A percentile compares a stretch with the other conserved stretches of the same genome.
Conservation (phyloP, 2,329 filamentous ascomycete genomes). For the Samsoniella hepiali region DNA sequence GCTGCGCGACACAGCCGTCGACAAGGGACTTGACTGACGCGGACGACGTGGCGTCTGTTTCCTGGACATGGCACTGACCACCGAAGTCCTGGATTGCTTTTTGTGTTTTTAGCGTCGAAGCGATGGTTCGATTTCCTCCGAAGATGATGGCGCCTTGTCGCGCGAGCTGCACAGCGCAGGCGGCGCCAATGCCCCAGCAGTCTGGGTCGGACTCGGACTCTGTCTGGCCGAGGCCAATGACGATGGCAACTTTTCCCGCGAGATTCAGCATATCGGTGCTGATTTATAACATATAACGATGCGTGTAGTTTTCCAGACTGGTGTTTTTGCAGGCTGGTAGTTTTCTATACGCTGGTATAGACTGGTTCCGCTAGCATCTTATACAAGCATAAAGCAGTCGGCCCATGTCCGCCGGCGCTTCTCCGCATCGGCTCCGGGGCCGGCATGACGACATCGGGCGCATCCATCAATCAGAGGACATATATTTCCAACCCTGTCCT, state of each 20-base stretch:
- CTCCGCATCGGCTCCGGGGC: slow-evolving; percentile 3
- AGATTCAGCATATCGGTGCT: slow-evolving; percentile 35
- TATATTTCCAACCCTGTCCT: slow-evolving; percentile 11
- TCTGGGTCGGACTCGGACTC: slow-evolving; percentile 30
- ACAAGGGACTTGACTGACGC: slow-evolving; percentile 51
- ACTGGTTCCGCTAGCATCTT: no score
- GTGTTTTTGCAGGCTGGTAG: no score
- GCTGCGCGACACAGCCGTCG: slow-evolving; percentile 47
- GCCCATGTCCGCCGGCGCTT: slow-evolving; percentile 1
- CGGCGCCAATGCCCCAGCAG: slow-evolving; percentile 49
- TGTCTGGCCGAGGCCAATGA: slow-evolving; percentile 45
- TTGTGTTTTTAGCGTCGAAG: slow-evolving; percentile 38
- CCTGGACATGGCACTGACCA: slow-evolving; percentile 39
- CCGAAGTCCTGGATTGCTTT: slow-evolving; percentile 35
- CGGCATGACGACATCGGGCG: slow-evolving; percentile 1
- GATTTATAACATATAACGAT: background rate
- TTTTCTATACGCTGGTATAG: no score
- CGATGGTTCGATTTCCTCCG: slow-evolving; percentile 46
- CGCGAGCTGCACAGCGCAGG: slow-evolving; percentile 46
- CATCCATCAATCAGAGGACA: slow-evolving; percentile 2
- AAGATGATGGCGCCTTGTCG: slow-evolving; percentile 47
- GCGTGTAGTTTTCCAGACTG: background rate
- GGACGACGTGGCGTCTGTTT: slow-evolving; percentile 50
- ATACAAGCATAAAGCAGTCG: background rate
- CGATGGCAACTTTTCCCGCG: slow-evolving; percentile 41